These are phyloP conservation scores for Panellus pusillus DNA, from an alignment of 768 basidiomycete genomes.

Conservation along the genomic window DNA sequence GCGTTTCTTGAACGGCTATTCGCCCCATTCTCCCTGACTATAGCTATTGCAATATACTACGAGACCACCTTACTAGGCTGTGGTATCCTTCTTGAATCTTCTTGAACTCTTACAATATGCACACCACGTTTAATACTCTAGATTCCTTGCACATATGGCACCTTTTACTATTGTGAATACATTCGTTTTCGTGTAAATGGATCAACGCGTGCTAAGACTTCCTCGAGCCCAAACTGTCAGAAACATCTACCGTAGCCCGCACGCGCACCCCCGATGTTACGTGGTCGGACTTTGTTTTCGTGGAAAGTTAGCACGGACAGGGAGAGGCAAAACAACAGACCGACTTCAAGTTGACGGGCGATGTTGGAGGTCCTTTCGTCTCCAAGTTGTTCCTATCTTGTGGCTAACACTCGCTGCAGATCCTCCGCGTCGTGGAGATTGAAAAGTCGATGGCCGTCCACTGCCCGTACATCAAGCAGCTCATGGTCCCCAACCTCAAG, in stretches of 20 bases:
- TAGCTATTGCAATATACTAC: background rate
- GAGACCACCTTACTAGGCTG: background rate
- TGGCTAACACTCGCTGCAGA: constrained; percentile 51
- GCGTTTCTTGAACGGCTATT: background rate
- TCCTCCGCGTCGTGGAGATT: constrained; percentile 96
- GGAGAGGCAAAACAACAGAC: too few species aligned
- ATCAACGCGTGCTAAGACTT: too few species aligned
- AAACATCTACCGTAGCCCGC: too few species aligned
- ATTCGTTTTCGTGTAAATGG: background rate
- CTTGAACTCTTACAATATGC: background rate
- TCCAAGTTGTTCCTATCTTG: background rate
- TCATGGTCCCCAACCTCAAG: constrained; percentile 84
- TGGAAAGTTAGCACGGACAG: too few species aligned
- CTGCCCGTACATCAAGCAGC: constrained; percentile 97
- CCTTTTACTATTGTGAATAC: background rate
- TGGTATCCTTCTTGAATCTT: background rate
- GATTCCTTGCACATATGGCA: background rate
- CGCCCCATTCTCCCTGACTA: background rate
- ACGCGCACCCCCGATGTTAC: too few species aligned
- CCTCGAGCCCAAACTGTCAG: too few species aligned
- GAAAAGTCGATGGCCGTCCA: constrained; percentile 89
- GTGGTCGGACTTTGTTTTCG: too few species aligned
- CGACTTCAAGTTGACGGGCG: too few species aligned
- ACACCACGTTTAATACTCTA: background rate
- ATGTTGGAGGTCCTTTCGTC: constrained; percentile 35